phyloP scores from a whole-genome alignment of 768 basidiomycete species.

The Phanerochaete carnosa region DNA sequence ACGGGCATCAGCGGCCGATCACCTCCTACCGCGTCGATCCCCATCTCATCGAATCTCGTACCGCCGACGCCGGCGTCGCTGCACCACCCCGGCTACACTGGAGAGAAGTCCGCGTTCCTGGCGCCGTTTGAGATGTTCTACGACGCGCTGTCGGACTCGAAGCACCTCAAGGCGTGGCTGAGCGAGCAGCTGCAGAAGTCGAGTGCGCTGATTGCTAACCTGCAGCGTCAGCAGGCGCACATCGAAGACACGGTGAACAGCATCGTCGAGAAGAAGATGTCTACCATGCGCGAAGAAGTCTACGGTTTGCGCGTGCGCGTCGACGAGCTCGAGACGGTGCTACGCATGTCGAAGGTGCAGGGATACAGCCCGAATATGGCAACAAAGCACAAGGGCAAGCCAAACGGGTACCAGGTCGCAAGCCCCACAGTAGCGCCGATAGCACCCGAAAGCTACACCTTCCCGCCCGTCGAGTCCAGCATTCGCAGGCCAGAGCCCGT shows the following conservation, averaged over 20 bases:
- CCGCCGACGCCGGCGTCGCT: constrained; percentile 70
- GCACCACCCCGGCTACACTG: constrained; percentile 55
- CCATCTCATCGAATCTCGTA: constrained; percentile 63
- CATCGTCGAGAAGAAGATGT: constrained; percentile 59
- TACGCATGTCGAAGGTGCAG: constrained; percentile 21
- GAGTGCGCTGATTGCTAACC: constrained; percentile 49
- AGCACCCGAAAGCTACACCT: constrained; percentile 18
- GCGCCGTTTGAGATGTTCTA: constrained; percentile 84
- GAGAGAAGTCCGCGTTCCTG: constrained; percentile 74
- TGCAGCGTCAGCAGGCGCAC: constrained; percentile 67
- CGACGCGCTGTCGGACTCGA: constrained; percentile 78
- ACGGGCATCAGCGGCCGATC: constrained; percentile 37
- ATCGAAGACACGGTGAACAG: constrained; percentile 56
- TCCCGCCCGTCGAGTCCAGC: constrained; percentile 17
- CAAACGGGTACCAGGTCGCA: constrained; percentile 17
- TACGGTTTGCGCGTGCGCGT: constrained; percentile 55
- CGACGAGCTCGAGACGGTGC: constrained; percentile 61
- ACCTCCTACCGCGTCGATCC: constrained; percentile 57
- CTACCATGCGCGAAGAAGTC: constrained; percentile 61
- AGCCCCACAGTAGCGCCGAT: constrained; percentile 7
- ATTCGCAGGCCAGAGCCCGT: constrained; percentile 18
- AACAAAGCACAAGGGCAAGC: constrained; percentile 18
- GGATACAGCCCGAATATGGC: constrained; percentile 21
- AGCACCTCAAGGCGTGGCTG: constrained; percentile 75
- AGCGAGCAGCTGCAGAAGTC: constrained; percentile 69